A percentile compares a stretch with the other conserved stretches of the same genome.
phyloP scores from a whole-genome alignment of 768 basidiomycete genomes.

The Ramaria sp. region DNA sequence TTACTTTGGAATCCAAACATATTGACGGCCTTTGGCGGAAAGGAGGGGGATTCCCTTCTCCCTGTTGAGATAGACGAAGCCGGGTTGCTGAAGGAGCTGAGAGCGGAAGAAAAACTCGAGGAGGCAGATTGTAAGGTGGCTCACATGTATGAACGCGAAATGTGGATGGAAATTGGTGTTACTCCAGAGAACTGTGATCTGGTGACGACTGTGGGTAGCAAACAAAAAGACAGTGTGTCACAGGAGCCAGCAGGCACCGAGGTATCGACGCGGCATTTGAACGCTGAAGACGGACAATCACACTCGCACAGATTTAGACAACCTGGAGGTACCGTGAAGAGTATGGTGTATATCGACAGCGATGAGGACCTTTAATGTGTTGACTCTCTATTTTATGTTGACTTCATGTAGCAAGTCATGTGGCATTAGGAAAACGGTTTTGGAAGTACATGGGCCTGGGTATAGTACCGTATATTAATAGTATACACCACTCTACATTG shows the following conservation, averaged over 20 bases:
- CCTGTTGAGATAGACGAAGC: slow-evolving; percentile 1
- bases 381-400: too few relatives aligned
- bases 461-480: too few relatives aligned
- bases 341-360: not conserved
- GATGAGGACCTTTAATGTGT: not conserved
- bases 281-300: not conserved
- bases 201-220: not conserved
- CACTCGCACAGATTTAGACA: not conserved
- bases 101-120: slow-evolving; percentile 1
- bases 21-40: not conserved
- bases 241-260: not conserved
- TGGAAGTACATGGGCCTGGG: too few relatives aligned
- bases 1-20: not conserved
- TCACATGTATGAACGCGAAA: not conserved
- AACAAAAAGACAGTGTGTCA: not conserved
- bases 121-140: not conserved
- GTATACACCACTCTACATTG: too few relatives aligned
- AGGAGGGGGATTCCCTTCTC: not conserved
- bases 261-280: not conserved
- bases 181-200: not conserved
- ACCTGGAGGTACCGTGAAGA: not conserved
- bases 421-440: too few relatives aligned
- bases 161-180: slow-evolving; percentile 2
- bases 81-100: not conserved
- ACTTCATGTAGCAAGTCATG: too few relatives aligned